Evolutionary conservation across 1,284 basidiomycete species (phyloP).

Genomic region (Agroathelia rolfsii): DNA sequence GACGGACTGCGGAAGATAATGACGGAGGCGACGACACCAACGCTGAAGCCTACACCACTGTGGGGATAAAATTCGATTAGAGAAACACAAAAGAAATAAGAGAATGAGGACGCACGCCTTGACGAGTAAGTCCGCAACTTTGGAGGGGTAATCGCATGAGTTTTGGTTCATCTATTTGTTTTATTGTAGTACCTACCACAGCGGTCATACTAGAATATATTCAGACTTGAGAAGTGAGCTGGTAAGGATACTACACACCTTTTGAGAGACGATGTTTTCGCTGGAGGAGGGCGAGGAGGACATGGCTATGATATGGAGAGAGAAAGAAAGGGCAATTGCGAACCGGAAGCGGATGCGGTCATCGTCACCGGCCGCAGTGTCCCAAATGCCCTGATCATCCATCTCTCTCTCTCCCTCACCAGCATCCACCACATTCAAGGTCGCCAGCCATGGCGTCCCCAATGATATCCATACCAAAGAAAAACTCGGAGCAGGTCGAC

Average conservation of each 20-base stretch:
- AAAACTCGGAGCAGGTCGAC: constrained; percentile 79
- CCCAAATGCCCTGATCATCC: constrained; percentile 2
- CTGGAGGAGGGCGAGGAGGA: constrained; percentile 55
- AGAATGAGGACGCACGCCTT: constrained; percentile 55
- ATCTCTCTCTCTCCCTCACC: constrained; percentile 10
- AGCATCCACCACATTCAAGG: constrained; percentile 73
- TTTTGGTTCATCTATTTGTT: constrained; percentile 11
- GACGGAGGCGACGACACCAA: constrained; percentile 90
- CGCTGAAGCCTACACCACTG: constrained; percentile 91
- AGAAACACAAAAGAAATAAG: constrained; percentile 11
- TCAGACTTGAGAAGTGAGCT: constrained; percentile 4
- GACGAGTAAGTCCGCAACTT: constrained; percentile 71
- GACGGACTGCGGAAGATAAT: constrained; percentile 90
- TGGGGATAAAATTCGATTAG: constrained; percentile 25
- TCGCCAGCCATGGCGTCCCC: too few species aligned
- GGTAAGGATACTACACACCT: constrained; percentile 39
- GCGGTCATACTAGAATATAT: constrained; percentile 69
- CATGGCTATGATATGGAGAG: constrained; percentile 26
- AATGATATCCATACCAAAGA: constrained; percentile 76
- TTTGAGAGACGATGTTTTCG: constrained; percentile 80
- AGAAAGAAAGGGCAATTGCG: constrained; percentile 19
- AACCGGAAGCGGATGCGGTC: background rate
- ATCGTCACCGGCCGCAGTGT: background rate
- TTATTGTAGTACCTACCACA: constrained; percentile 55
- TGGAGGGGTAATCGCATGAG: constrained; percentile 7